Conservation (phyloP, 2,329 filamentous ascomycete species). For the Verticillium dahliae region DNA sequence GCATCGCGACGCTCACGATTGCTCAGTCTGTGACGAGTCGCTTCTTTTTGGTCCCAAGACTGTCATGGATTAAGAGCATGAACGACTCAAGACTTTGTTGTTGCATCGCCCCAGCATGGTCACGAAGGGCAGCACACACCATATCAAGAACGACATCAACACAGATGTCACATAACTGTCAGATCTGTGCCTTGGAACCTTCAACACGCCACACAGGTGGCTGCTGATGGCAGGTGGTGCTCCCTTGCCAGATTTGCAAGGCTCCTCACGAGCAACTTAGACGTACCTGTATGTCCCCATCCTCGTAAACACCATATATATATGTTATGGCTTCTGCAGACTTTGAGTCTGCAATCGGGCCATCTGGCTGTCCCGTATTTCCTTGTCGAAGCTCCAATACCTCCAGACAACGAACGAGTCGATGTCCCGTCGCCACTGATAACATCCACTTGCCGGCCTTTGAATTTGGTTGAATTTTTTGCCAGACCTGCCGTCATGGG, state of each 20-base stretch:
- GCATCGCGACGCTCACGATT: no score
- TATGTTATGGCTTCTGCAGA: neutral
- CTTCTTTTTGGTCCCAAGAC: no score
- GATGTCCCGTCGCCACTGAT: neutral
- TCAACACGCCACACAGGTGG: neutral
- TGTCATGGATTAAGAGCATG: no score
- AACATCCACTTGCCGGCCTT: neutral
- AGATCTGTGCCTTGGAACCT: neutral
- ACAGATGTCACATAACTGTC: neutral
- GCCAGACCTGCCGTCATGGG: neutral
- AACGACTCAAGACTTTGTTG: no score
- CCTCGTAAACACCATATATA: neutral
- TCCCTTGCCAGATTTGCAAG: neutral
- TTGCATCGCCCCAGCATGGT: no score
- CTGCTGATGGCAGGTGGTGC: neutral
- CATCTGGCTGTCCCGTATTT: neutral
- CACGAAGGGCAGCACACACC: neutral
- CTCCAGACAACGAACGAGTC: no score
- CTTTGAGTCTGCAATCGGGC: neutral
- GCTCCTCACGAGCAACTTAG: neutral
- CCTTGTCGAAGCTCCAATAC: neutral
- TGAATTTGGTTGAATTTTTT: neutral
- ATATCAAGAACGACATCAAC: neutral
- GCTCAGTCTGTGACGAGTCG: no score
- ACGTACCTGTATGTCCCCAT: neutral